A percentile compares a stretch with the other conserved stretches of the same genome.
phyloP scores from a whole-genome alignment of 345 rosid species.

The Limnanthes douglasii region DNA sequence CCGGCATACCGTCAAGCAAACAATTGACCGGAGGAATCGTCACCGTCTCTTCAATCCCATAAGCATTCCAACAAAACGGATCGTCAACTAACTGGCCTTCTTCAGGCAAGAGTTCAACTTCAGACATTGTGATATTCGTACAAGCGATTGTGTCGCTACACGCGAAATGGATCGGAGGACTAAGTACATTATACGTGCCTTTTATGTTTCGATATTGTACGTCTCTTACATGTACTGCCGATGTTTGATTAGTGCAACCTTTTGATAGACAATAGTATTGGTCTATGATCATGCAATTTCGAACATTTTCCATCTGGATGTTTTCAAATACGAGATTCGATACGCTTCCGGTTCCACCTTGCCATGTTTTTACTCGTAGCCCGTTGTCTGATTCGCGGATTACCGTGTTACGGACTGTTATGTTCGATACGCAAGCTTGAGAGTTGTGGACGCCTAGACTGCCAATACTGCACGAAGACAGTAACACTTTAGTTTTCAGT shows the following conservation, averaged over 20 bases:
- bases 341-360: constrained; percentile 77
- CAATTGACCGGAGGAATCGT: constrained; percentile 81
- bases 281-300: constrained; percentile 81
- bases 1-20: constrained; percentile 63
- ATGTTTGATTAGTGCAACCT: constrained; percentile 61
- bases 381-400: constrained; percentile 93
- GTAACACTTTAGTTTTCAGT: too few species aligned
- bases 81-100: constrained; percentile 86
- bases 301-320: constrained; percentile 88
- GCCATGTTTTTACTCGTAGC: constrained; percentile 90
- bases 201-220: constrained; percentile 60
- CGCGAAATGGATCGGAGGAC: constrained; percentile 78
- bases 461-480: constrained; percentile 89
- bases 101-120: constrained; percentile 77
- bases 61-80: constrained; percentile 98
- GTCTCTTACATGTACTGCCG: constrained; percentile 63
- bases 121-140: constrained; percentile 80
- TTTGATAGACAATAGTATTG: constrained; percentile 71
- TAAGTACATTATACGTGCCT: constrained; percentile 80
- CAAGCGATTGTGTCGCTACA: constrained; percentile 92
- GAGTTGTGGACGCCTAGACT: constrained; percentile 92
- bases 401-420: constrained; percentile 42
- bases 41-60: constrained; percentile 63
- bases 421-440: constrained; percentile 86
- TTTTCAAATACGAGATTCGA: constrained; percentile 53